phyloP scores from a whole-genome alignment of 2,329 filamentous ascomycete genomes.

The Davidsoniella australis region DNA sequence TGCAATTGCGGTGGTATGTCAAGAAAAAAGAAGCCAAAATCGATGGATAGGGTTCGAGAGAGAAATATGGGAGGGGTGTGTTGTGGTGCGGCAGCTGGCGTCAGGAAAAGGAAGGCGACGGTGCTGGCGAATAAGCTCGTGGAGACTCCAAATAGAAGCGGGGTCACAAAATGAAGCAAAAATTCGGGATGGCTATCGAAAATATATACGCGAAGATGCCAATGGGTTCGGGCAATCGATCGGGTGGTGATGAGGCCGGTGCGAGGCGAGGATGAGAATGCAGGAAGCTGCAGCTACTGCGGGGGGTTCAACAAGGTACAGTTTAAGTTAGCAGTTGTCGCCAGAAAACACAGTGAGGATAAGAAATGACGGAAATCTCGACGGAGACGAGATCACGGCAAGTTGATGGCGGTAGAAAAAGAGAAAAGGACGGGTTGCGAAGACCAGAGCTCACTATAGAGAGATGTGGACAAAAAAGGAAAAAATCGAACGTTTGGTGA shows the following conservation, averaged over 20 bases:
- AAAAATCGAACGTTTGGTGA: neutral
- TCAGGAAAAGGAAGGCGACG: neutral
- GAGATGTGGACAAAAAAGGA: neutral
- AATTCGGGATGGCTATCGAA: neutral
- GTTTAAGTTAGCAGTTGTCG: constrained; percentile 1
- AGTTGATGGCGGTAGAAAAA: neutral
- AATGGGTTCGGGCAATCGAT: constrained; percentile 3
- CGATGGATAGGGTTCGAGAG: neutral
- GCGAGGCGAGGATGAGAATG: constrained; percentile 1
- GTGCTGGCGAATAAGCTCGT: neutral
- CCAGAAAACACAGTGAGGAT: neutral
- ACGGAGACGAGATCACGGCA: neutral
- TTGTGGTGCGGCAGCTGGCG: neutral
- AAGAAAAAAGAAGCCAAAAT: neutral
- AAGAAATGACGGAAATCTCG: neutral
- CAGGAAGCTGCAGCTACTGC: constrained; percentile 11
- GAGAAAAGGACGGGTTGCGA: constrained; percentile 2
- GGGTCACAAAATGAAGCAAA: neutral
- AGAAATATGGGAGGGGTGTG: neutral
- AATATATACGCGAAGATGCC: neutral
- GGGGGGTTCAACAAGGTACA: constrained; percentile 5
- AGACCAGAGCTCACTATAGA: neutral
- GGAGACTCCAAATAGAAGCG: neutral
- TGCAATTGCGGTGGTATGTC: constrained; percentile 13
- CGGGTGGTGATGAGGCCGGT: neutral